These are phyloP conservation scores for Diaporthe sp. DNA, from an alignment of 2,329 filamentous ascomycete genomes.

Conservation along the genomic window DNA sequence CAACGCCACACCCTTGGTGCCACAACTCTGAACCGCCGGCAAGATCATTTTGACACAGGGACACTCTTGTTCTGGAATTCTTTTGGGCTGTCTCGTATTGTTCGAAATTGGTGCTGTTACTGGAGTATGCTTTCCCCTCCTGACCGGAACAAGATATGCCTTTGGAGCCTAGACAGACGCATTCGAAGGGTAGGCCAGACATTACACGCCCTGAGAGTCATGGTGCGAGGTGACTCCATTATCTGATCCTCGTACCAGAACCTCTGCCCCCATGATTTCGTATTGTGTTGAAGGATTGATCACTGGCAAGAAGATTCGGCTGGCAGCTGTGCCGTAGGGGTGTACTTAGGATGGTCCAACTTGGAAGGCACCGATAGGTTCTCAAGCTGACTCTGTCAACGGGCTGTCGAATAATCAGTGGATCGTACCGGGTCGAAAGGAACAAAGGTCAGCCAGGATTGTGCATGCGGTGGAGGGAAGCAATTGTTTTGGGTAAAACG, in stretches of 20 bases:
- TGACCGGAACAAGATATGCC: neutral
- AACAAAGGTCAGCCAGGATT: neutral
- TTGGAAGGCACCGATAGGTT: too few relatives aligned
- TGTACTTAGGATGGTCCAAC: neutral
- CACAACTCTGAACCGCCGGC: slow-evolving; percentile 8
- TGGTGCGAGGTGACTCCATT: neutral
- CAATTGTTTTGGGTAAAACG: neutral
- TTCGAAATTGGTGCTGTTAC: neutral
- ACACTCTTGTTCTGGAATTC: neutral
- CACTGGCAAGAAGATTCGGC: neutral
- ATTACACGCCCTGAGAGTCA: neutral
- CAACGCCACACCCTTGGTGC: neutral
- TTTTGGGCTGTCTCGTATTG: neutral
- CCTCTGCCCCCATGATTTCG: neutral
- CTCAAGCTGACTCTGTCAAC: neutral
- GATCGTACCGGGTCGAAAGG: neutral
- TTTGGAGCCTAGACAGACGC: too few relatives aligned
- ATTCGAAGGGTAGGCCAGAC: neutral
- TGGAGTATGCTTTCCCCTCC: too few relatives aligned
- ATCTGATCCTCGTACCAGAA: neutral
- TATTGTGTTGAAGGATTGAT: neutral
- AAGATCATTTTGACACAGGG: neutral
- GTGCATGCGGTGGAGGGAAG: neutral
- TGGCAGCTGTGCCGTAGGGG: neutral
- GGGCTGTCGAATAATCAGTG: neutral